Evolutionary conservation across 2,329 filamentous ascomycete species (phyloP).

Genomic region (Ophiosphaerella korrae): DNA sequence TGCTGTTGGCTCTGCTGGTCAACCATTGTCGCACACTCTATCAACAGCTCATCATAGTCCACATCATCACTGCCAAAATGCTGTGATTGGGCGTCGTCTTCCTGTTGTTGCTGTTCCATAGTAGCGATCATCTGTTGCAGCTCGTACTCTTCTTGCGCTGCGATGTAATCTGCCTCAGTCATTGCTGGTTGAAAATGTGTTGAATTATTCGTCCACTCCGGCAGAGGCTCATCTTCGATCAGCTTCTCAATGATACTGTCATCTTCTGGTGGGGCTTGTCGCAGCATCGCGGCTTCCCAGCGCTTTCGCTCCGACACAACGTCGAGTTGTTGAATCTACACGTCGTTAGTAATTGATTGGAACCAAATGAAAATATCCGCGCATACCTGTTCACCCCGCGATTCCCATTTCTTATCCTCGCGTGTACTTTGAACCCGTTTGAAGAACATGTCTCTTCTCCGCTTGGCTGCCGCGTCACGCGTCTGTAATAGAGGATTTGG

Average conservation of each 20-base stretch:
- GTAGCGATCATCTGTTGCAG: constrained; percentile 52
- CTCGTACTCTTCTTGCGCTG: constrained; percentile 51
- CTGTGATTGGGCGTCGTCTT: constrained; percentile 26
- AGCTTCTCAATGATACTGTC: constrained; percentile 32
- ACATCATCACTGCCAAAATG: constrained; percentile 61
- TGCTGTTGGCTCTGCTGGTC: constrained; percentile 51
- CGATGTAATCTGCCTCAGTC: constrained; percentile 47
- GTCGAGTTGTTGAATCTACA: constrained; percentile 55
- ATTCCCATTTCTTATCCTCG: constrained; percentile 54
- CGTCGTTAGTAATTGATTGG: constrained; percentile 8
- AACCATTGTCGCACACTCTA: constrained; percentile 58
- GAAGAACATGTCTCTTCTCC: constrained; percentile 70
- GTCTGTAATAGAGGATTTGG: constrained; percentile 67
- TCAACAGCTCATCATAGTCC: constrained; percentile 67
- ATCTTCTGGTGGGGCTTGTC: constrained; percentile 45
- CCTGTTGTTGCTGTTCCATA: constrained; percentile 45
- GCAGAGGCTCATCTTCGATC: constrained; percentile 15
- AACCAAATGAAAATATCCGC: neutral
- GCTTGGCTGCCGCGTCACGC: constrained; percentile 66
- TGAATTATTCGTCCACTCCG: constrained; percentile 1
- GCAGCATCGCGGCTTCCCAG: constrained; percentile 53
- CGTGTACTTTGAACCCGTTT: constrained; percentile 57
- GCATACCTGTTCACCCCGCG: constrained; percentile 53
- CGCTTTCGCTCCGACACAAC: constrained; percentile 50
- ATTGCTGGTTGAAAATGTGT: constrained; percentile 26